Conservation (phyloP, 2,329 filamentous ascomycete species). For the Colletotrichum costaricense region DNA sequence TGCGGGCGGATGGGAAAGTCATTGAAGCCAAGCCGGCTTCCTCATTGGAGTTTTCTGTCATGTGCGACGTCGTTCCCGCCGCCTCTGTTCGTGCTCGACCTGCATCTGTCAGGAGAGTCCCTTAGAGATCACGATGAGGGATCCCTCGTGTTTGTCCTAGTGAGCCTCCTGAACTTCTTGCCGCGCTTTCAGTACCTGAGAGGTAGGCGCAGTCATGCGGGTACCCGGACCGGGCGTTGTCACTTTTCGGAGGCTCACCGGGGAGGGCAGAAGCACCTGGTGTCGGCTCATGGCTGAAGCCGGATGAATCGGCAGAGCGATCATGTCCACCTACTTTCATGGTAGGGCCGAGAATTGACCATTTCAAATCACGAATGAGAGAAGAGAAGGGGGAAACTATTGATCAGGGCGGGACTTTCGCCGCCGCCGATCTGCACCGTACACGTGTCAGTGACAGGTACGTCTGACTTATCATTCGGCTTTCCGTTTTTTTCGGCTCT, state of each 20-base stretch:
- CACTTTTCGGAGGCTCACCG: not conserved
- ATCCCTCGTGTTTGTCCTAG: not conserved
- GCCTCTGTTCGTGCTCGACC: not conserved
- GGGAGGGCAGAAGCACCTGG: not conserved
- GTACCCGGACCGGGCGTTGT: conserved; percentile 1
- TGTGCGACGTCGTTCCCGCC: not conserved
- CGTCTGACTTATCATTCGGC: not conserved
- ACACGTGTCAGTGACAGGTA: conserved; percentile 15
- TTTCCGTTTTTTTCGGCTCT: not conserved
- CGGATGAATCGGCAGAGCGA: not conserved
- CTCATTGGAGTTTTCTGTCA: not conserved
- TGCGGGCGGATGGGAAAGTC: not conserved
- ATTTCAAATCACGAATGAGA: not conserved
- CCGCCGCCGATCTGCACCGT: not conserved
- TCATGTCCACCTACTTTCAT: not conserved
- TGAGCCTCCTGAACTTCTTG: not conserved
- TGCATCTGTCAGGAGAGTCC: not conserved
- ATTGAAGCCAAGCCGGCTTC: not conserved
- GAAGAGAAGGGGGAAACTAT: not conserved
- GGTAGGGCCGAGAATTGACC: not conserved
- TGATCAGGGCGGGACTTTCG: not conserved
- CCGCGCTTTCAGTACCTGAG: no score
- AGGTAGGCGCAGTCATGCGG: conserved; percentile 11
- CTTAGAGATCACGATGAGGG: not conserved
- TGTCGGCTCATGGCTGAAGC: no score